A percentile compares a stretch with the other conserved stretches of the same genome.
Evolutionary conservation across 345 rosid genomes (phyloP).

Genomic region (Citrus hindsii): DNA sequence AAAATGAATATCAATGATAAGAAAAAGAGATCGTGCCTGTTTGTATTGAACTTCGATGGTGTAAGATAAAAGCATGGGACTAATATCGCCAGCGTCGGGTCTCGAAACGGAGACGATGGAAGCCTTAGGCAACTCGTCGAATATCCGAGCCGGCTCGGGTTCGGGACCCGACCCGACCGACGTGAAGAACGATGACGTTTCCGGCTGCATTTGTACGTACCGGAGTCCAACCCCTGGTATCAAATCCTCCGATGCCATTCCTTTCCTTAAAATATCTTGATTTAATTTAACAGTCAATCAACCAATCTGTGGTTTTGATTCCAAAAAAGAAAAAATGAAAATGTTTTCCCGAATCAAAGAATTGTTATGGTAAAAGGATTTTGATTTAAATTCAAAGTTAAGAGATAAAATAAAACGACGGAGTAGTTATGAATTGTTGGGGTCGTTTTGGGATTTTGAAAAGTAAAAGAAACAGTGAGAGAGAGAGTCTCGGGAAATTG

Average conservation of each 20-base stretch:
- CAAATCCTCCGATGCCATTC: slow-evolving; percentile 79
- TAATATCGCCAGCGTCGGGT: slow-evolving; percentile 88
- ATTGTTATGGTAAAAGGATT: background rate
- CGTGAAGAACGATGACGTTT: slow-evolving; percentile 54
- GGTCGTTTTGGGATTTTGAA: background rate
- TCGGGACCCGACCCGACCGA: slow-evolving; percentile 48
- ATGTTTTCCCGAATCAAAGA: background rate
- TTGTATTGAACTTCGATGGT: slow-evolving; percentile 83
- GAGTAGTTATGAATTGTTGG: background rate
- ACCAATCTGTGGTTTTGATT: background rate
- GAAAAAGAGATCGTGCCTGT: slow-evolving; percentile 45
- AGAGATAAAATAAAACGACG: background rate
- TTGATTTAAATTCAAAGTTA: no score
- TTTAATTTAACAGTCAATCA: background rate
- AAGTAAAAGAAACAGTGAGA: background rate
- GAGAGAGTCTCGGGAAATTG: background rate
- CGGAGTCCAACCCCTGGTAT: slow-evolving; percentile 54
- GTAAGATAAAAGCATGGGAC: slow-evolving; percentile 78
- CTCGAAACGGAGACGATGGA: slow-evolving; percentile 73
- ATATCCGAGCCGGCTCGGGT: slow-evolving; percentile 60
- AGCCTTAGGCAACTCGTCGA: slow-evolving; percentile 85
- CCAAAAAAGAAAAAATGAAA: background rate
- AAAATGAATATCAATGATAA: background rate
- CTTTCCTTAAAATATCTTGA: background rate
- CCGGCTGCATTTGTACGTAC: slow-evolving; percentile 73